A percentile compares a stretch with the other conserved stretches of the same genome.
Conservation (phyloP, 164 flowering plant species). For the Macadamia integrifolia region DNA sequence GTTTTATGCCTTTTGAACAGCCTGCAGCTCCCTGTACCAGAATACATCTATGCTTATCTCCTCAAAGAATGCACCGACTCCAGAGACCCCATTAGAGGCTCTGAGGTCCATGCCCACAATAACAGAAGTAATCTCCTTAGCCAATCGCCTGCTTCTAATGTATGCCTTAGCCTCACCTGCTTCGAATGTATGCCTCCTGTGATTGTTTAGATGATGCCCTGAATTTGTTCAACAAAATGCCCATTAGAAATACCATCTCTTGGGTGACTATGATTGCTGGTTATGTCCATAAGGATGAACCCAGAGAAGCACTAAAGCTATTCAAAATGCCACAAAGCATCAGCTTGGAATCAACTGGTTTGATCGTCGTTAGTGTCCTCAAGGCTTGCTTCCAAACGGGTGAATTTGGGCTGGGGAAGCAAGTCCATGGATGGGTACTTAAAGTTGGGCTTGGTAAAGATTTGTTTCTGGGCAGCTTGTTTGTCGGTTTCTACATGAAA, state of each 20-base stretch:
- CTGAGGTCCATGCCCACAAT: constrained; percentile 39
- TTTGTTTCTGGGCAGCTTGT: constrained; percentile 28
- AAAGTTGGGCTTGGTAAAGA: constrained; percentile 30
- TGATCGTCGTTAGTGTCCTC: constrained; percentile 37
- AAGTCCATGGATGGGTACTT: constrained; percentile 47
- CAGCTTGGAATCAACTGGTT: neutral
- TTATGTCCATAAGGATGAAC: constrained; percentile 24
- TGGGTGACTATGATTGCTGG: constrained; percentile 53
- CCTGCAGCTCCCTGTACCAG: constrained; percentile 34
- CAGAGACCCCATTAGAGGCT: constrained; percentile 27
- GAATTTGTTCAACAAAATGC: constrained; percentile 49
- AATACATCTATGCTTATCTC: constrained; percentile 44
- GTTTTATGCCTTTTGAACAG: constrained; percentile 45
- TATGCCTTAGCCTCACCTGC: constrained; percentile 42
- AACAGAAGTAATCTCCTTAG: constrained; percentile 17
- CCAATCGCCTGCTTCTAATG: constrained; percentile 51
- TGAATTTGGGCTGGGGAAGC: constrained; percentile 41
- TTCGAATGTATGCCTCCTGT: constrained; percentile 41
- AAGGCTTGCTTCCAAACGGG: constrained; percentile 35
- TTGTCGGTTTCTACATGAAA: constrained; percentile 50
- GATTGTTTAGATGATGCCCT: constrained; percentile 37
- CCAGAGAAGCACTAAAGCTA: constrained; percentile 28
- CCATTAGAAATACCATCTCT: constrained; percentile 30
- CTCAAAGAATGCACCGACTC: constrained; percentile 46
- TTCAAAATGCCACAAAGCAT: constrained; percentile 28